Conservation (phyloP, 140 eudicot genomes). For the Flaveria floridana region DNA sequence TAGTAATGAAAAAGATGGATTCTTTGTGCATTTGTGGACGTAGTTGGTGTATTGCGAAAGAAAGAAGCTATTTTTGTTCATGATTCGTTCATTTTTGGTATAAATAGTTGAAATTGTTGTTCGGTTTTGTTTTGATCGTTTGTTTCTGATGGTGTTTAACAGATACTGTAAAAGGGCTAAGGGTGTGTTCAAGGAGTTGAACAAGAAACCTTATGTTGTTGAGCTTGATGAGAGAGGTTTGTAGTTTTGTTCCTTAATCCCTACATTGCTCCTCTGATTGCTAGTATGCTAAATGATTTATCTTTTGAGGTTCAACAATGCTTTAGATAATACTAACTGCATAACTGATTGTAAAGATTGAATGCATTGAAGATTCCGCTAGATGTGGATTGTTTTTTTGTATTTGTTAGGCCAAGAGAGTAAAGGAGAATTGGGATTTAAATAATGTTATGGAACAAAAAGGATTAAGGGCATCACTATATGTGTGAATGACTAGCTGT, state of each 20-base stretch:
- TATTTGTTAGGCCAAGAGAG: too few species aligned
- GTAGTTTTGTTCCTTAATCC: slow-evolving; percentile 1
- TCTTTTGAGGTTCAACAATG: background rate
- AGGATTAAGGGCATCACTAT: too few species aligned
- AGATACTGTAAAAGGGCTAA: slow-evolving; percentile 96
- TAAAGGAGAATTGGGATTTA: too few species aligned
- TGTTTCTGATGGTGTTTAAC: slow-evolving; percentile 26
- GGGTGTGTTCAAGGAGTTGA: slow-evolving; percentile 74
- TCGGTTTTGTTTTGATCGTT: background rate
- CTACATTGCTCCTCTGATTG: too few species aligned
- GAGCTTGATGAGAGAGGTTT: slow-evolving; percentile 91
- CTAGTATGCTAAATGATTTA: background rate
- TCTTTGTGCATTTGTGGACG: background rate
- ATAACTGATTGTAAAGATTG: too few species aligned
- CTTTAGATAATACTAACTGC: background rate
- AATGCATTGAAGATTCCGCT: too few species aligned
- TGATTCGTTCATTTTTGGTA: background rate
- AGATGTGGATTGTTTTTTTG: too few species aligned
- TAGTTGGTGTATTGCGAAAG: background rate
- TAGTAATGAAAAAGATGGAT: too few species aligned
- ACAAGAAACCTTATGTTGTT: slow-evolving; percentile 63
- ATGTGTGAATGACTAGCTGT: too few species aligned
- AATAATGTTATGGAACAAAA: too few species aligned
- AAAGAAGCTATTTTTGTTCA: background rate
- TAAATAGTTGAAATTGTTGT: background rate